Conservation (phyloP, 225 moss, liverwort and hornwort genomes). For the Bryoerythrophyllum caledonicum region DNA sequence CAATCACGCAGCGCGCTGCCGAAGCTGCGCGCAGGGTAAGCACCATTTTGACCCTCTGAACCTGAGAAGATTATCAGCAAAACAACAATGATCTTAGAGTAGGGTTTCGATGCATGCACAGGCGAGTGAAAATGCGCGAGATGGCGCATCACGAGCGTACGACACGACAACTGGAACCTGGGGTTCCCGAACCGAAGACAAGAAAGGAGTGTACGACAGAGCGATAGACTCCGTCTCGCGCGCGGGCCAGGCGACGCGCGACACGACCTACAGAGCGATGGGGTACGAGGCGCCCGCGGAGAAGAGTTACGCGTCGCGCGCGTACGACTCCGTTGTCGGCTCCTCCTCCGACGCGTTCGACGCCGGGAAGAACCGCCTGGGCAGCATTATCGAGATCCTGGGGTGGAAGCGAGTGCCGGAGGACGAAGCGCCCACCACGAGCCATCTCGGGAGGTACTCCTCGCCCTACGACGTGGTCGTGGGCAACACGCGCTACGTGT, state of each 20-base stretch:
- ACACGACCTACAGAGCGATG: conserved; percentile 17
- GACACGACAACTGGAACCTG: conserved; percentile 8
- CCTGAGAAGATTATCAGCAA: neutral
- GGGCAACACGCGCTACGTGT: conserved; percentile 43
- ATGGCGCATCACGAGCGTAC: conserved; percentile 29
- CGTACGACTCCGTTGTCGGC: conserved; percentile 32
- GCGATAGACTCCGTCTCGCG: conserved; percentile 7
- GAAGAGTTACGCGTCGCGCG: conserved; percentile 27
- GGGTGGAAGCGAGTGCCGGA: conserved; percentile 44
- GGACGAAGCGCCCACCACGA: neutral
- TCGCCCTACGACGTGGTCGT: conserved; percentile 54
- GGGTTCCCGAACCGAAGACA: conserved; percentile 18
- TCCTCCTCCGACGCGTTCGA: conserved; percentile 14
- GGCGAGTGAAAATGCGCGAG: conserved; percentile 30
- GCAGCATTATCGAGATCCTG: conserved; percentile 49
- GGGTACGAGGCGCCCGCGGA: conserved; percentile 36
- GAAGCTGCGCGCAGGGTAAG: conserved; percentile 41
- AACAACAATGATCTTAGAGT: neutral
- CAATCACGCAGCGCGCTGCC: conserved; percentile 38
- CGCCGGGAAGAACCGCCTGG: conserved; percentile 25
- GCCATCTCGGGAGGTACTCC: conserved; percentile 18
- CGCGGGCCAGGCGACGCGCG: conserved; percentile 31
- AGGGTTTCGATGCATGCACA: neutral
- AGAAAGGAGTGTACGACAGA: conserved; percentile 21
- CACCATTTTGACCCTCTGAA: too few relatives aligned